Evolutionary conservation across 495 filamentous ascomycete species (phyloP).

Genomic region (Lasiosphaeria hispida): DNA sequence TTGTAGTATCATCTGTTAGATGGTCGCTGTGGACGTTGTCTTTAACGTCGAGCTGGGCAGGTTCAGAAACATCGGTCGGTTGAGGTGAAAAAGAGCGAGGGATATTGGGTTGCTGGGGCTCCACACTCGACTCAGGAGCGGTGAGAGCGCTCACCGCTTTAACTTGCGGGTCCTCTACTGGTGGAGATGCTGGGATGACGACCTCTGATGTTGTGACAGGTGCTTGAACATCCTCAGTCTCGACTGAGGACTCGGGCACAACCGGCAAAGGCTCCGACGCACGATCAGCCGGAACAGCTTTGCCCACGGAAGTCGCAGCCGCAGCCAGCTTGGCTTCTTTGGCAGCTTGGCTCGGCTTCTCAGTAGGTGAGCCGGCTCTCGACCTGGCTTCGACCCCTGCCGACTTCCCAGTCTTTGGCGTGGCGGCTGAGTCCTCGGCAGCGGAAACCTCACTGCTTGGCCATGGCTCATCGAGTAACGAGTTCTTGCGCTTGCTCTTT

Average conservation of each 20-base stretch:
- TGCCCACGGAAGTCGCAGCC: too few relatives aligned
- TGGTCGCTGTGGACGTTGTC: background rate
- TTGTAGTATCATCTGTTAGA: background rate
- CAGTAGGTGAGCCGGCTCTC: background rate
- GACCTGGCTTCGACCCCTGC: constrained; percentile 6
- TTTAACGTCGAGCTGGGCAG: background rate
- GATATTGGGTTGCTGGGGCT: background rate
- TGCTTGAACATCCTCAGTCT: background rate
- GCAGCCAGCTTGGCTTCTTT: too few relatives aligned
- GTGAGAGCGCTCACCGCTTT: too few relatives aligned
- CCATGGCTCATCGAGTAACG: constrained; percentile 18
- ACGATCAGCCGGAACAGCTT: too few relatives aligned
- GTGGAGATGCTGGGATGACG: too few relatives aligned
- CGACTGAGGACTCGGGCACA: background rate
- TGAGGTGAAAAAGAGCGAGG: constrained; percentile 2
- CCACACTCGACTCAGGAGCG: background rate
- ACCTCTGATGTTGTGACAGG: background rate
- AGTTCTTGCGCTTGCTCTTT: constrained; percentile 18
- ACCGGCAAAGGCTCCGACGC: background rate
- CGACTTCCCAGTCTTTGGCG: background rate
- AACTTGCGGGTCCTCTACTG: too few relatives aligned
- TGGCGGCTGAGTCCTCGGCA: constrained; percentile 10
- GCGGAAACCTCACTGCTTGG: constrained; percentile 18
- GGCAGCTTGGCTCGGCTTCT: background rate
- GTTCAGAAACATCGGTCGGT: background rate